These are phyloP conservation scores for Allantophomopsis lycopodina DNA, from an alignment of 2,329 filamentous ascomycete species.

Conservation along the genomic window DNA sequence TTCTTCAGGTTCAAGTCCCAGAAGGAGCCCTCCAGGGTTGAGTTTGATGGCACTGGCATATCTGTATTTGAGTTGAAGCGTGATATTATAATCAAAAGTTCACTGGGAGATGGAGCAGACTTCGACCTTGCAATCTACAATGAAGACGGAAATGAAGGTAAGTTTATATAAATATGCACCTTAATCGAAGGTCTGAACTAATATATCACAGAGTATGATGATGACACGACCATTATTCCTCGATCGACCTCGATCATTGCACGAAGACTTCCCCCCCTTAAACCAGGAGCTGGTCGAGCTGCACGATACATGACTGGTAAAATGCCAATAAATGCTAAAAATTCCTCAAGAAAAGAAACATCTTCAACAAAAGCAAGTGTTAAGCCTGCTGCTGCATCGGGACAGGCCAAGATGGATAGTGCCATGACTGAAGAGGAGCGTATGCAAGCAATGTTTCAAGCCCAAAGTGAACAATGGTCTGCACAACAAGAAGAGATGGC, in stretches of 20 bases:
- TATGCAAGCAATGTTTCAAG: constrained; percentile 81
- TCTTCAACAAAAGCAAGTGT: constrained; percentile 39
- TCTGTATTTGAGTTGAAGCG: constrained; percentile 98
- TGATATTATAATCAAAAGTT: constrained; percentile 92
- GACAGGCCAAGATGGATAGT: constrained; percentile 52
- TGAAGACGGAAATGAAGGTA: constrained; percentile 83
- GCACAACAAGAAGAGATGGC: constrained; percentile 90
- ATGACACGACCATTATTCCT: constrained; percentile 95
- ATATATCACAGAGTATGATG: constrained; percentile 64
- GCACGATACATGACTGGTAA: constrained; percentile 94
- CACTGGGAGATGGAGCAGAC: constrained; percentile 87
- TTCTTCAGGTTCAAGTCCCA: constrained; percentile 99
- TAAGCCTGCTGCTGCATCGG: constrained; percentile 38
- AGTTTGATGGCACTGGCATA: constrained; percentile 94
- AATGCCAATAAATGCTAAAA: constrained; percentile 82
- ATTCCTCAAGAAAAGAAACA: constrained; percentile 53
- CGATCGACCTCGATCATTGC: constrained; percentile 90
- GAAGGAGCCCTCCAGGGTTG: constrained; percentile 85
- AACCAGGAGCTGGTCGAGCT: constrained; percentile 77
- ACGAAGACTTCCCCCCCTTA: constrained; percentile 68
- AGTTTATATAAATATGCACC: constrained; percentile 19
- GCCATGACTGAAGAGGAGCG: constrained; percentile 89
- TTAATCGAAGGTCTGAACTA: constrained; percentile 15
- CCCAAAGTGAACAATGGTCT: constrained; percentile 83
- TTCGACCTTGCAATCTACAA: constrained; percentile 93